Evolutionary conservation across 2,329 filamentous ascomycete species (phyloP), one percentile per base, ranked within the genome.

Genomic region (Arthrobotrys pseudoclavata): DNA sequence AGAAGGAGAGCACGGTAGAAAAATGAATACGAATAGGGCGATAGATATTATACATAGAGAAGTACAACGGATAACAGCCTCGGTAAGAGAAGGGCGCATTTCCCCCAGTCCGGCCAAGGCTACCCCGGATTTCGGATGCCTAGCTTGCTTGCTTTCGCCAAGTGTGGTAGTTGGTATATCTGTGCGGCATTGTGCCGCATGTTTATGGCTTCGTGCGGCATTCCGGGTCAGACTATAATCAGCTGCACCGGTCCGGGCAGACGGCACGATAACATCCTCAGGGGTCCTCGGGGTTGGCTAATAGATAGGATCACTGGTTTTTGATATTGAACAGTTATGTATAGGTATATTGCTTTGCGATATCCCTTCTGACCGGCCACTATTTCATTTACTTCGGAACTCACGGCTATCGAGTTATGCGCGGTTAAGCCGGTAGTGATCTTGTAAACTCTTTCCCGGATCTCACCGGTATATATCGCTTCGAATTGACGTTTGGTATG

Each of bases 81-180:
- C 70, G 70, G 70, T 55, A 69, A 75, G n/a, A 47, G 66, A 22
- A 62, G 18, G 45, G 20, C 20, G 52, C 24, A 45, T 37, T 74
- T 75, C 70, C 70, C 63, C 70, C 57, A 26, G 70, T 68, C 70
- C 70, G 70, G 63, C 55, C 70, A 74, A 55, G 50, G 40, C 45
- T 74, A 74, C 69, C 69, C 69, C 62, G 69, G 70, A 75, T 69
- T 75, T 66, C 69, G 68, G 48, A 61, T 64, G 18, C 22, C 40
- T 24, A 53, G 53, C 48, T 71, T 50, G 37, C 42, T 48, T 63
- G 37, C 40, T 10, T 3, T 40, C 37, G 22, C 45, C 37, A 48
- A 42, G 52, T 37, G 42, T 31, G 31, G 52, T 20, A 57, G 52
- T n/a, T 57, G 12, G 10, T 34, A 10, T 62, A 26, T 24, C 26